phyloP scores from a whole-genome alignment of 2,329 filamentous ascomycete species.

The Calonectria multiphialidica region DNA sequence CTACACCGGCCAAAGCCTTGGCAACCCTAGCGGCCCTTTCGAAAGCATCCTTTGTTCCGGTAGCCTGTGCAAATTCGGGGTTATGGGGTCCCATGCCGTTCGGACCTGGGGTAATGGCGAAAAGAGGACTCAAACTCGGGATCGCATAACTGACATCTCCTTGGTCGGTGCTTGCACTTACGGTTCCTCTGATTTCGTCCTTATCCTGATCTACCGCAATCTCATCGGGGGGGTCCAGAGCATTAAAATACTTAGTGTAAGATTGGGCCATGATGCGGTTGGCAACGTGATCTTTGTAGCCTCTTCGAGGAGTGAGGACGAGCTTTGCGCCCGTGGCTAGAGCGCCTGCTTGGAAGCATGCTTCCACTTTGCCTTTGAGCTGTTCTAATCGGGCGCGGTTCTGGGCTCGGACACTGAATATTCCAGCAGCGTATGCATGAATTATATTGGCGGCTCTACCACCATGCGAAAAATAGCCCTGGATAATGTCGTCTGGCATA shows the following conservation, averaged over 20 bases:
- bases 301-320: slow-evolving; percentile 50
- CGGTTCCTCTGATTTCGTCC: slow-evolving; percentile 40
- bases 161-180: slow-evolving; percentile 43
- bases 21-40: slow-evolving; percentile 58
- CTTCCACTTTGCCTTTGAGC: slow-evolving; percentile 36
- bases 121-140: slow-evolving; percentile 41
- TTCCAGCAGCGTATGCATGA: slow-evolving; percentile 65
- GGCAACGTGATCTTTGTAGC: slow-evolving; percentile 48
- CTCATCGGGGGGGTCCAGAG: not conserved
- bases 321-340: slow-evolving; percentile 47
- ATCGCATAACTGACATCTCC: slow-evolving; percentile 47
- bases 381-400: slow-evolving; percentile 31
- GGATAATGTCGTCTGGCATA: slow-evolving; percentile 30
- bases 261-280: slow-evolving; percentile 42
- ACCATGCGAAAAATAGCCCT: slow-evolving; percentile 34
- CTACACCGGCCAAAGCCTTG: slow-evolving; percentile 62
- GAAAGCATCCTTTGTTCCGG: slow-evolving; percentile 62
- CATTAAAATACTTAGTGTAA: slow-evolving; percentile 22
- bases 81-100: slow-evolving; percentile 60
- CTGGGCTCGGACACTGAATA: slow-evolving; percentile 64
- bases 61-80: slow-evolving; percentile 62
- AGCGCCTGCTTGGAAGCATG: slow-evolving; percentile 44
- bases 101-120: slow-evolving; percentile 43
- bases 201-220: slow-evolving; percentile 33
- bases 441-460: slow-evolving; percentile 40